Percentiles rank a stretch among this genome's conserved stretches.
Evolutionary conservation across 768 basidiomycete species (phyloP).

Genomic region (Collybiopsis confluens): DNA sequence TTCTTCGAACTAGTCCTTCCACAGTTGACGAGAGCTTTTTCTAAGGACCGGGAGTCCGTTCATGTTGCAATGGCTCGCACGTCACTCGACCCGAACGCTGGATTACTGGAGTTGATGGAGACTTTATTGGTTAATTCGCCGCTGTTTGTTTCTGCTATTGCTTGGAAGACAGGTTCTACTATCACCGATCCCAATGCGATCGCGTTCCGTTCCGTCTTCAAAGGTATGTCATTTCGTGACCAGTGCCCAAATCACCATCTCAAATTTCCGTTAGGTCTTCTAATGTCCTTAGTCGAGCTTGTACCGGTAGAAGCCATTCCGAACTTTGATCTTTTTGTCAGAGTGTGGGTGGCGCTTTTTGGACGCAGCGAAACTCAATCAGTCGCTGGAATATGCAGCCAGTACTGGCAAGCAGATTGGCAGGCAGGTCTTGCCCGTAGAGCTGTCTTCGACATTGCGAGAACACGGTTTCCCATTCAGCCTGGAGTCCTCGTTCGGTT

Average conservation of each 20-base stretch:
- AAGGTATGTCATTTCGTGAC: slow-evolving; percentile 47
- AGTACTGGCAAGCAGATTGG: slow-evolving; percentile 84
- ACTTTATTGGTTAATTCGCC: slow-evolving; percentile 65
- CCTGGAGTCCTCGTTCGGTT: slow-evolving; percentile 65
- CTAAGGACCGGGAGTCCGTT: slow-evolving; percentile 56
- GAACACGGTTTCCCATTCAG: slow-evolving; percentile 81
- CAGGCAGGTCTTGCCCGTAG: slow-evolving; percentile 61
- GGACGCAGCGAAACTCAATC: slow-evolving; percentile 69
- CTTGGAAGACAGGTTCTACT: slow-evolving; percentile 65
- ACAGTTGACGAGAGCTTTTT: slow-evolving; percentile 33
- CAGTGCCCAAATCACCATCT: neutral
- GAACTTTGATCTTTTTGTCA: slow-evolving; percentile 65
- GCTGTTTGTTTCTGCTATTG: slow-evolving; percentile 68
- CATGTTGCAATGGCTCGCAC: slow-evolving; percentile 55
- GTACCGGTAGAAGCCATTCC: slow-evolving; percentile 74
- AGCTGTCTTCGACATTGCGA: slow-evolving; percentile 78
- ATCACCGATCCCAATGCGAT: slow-evolving; percentile 75
- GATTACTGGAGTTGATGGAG: slow-evolving; percentile 54
- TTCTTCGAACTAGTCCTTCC: slow-evolving; percentile 54
- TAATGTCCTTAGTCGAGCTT: slow-evolving; percentile 72
- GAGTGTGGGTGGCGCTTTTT: slow-evolving; percentile 77
- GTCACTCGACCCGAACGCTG: slow-evolving; percentile 54
- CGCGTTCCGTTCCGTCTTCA: slow-evolving; percentile 77
- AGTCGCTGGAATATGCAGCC: slow-evolving; percentile 64
- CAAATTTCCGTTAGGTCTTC: slow-evolving; percentile 49